Conservation (phyloP, 768 basidiomycete genomes). For the Trametopsis cervina region DNA sequence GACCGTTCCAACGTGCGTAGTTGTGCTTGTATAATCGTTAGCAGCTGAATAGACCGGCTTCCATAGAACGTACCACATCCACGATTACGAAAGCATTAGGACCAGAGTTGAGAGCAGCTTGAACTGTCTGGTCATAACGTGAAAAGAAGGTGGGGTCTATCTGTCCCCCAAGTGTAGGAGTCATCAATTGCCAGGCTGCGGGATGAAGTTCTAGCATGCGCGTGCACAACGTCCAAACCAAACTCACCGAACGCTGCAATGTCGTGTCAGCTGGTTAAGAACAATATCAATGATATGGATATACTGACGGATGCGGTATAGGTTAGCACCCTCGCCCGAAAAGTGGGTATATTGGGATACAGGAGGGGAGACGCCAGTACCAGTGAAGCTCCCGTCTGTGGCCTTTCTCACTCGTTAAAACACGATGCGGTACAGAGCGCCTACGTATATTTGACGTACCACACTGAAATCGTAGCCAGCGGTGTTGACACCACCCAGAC, state of each 20-base stretch:
- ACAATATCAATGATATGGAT: no score
- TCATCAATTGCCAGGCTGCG: constrained; percentile 46
- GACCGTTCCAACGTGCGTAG: constrained; percentile 52
- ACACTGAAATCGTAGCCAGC: constrained; percentile 42
- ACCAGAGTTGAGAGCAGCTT: constrained; percentile 35
- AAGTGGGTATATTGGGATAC: constrained; percentile 42
- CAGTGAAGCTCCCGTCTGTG: constrained; percentile 40
- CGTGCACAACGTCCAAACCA: no score
- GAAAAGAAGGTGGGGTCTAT: constrained; percentile 39
- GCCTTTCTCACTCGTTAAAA: no score
- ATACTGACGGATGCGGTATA: constrained; percentile 36
- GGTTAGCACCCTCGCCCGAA: constrained; percentile 39
- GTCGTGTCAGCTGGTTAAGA: no score
- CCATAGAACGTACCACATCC: constrained; percentile 37
- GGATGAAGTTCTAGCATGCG: neutral
- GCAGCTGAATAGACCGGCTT: no score
- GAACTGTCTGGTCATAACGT: constrained; percentile 41
- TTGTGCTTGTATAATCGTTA: constrained; percentile 34
- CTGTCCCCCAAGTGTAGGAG: constrained; percentile 39
- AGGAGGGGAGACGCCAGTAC: constrained; percentile 32
- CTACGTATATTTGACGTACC: no score
- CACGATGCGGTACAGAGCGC: no score
- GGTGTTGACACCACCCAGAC: constrained; percentile 42
- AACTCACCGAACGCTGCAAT: no score
- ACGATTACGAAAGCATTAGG: constrained; percentile 40